A percentile compares a stretch with the other conserved stretches of the same genome.
These are phyloP conservation scores for Arctostaphylos glauca DNA, from an alignment of 148 eudicot genomes.

Conservation along the genomic window DNA sequence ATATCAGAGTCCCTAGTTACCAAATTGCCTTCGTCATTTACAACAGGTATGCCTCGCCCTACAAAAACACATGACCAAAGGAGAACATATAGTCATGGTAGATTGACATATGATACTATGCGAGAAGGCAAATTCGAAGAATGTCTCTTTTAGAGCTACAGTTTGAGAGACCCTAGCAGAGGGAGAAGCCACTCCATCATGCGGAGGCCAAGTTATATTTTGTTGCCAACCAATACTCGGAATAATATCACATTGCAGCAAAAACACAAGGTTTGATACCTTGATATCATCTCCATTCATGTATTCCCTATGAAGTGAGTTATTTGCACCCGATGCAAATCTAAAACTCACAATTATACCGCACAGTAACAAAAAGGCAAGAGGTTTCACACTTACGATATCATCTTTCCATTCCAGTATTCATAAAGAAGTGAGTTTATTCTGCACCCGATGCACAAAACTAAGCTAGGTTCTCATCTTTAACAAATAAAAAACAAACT, in stretches of 20 bases:
- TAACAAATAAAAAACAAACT: neutral
- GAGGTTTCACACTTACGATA: no score
- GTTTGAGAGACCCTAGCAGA: neutral
- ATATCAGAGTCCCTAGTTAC: conserved; percentile 53
- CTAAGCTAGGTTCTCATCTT: neutral
- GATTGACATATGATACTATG: neutral
- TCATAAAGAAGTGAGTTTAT: neutral
- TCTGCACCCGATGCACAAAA: conserved; percentile 4
- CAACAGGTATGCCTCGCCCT: conserved; percentile 79
- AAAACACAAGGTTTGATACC: neutral
- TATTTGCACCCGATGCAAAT: neutral
- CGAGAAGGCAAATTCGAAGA: neutral
- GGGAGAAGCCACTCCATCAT: neutral
- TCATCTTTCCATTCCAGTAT: no score
- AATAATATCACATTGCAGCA: neutral
- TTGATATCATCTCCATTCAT: neutral
- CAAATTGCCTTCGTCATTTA: conserved; percentile 81
- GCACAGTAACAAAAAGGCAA: no score
- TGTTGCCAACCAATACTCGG: neutral
- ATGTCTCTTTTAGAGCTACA: neutral
- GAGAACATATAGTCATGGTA: neutral
- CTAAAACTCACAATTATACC: neutral
- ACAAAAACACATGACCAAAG: conserved; percentile 17
- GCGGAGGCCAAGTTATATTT: neutral
- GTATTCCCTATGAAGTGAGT: neutral